Base-by-base conservation (phyloP, 805 yeast genomes). In the Kodamaea kaohsiungensis region DNA sequence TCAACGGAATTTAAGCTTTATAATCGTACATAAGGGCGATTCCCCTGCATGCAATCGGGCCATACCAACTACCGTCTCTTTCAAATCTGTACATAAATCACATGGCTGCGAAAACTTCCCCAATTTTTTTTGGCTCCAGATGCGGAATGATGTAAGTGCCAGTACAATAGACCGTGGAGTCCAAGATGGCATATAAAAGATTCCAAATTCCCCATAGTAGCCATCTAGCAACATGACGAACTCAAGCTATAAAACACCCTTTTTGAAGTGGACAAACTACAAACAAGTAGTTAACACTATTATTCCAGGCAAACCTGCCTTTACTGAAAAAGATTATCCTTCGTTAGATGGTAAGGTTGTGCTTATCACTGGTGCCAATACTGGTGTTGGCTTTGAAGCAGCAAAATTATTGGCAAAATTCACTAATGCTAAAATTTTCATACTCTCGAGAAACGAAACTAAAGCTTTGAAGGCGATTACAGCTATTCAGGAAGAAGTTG, bases 361-460 rank as follows among this genome's bases (percentile, higher is more conserved):
- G 13, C 56, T 72, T 19, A 71, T 76, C 10, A 75, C 80, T 7
- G 79, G 79, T 51, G 67, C 68, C 18, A 73, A 70, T 48, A 60
- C 76, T 9, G 80, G 80, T 46, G 65, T 76, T 48, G 60, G 61
- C 38, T 57, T 63, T 27, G 67, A 72, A 42, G 61, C 66, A 10
- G 64, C 70, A 3, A 69, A 65, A 49, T 59, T 67, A 7, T 61
- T 78, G 10, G 57, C 66, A 27, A 59, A 57, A 4, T 30, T 56
- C 62, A 73, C 66, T 50, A 71, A 68, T 45, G 65, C 68, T 9
- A 73, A 68, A 53, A 65, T 72, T 49, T 72, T 73, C 60, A 58
- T 66, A 10, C 68, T 71, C 12, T 74, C 75, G 39, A 69, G 84
- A 53, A 67, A 56, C 54, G 56, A 61, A 46, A 62, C 57, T 15